A percentile compares a stretch with the other conserved stretches of the same genome.
Conservation (phyloP, 2,329 filamentous ascomycete species). For the Chaetomiaceae sp. region DNA sequence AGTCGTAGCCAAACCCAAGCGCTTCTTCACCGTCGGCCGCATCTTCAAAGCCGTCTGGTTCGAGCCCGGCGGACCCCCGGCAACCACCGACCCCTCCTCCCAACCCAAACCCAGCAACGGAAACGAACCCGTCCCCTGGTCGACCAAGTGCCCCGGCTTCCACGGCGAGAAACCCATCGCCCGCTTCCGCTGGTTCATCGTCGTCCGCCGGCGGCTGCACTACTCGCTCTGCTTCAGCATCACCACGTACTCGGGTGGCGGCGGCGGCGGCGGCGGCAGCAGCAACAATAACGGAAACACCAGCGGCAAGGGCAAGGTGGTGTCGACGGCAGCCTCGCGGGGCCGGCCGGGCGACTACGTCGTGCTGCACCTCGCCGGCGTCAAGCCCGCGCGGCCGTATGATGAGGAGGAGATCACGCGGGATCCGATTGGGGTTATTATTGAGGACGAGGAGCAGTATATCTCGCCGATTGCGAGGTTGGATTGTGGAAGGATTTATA, state of each 20-base stretch:
- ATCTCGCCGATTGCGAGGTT: slow-evolving; percentile 27
- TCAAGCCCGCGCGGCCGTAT: slow-evolving; percentile 22
- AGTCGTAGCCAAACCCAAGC: slow-evolving; percentile 25
- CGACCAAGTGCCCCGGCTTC: slow-evolving; percentile 15
- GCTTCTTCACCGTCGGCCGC: slow-evolving; percentile 28
- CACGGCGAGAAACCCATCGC: slow-evolving; percentile 22
- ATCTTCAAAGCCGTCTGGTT: slow-evolving; percentile 31
- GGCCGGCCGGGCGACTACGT: slow-evolving; percentile 22
- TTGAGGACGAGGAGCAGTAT: slow-evolving; percentile 27
- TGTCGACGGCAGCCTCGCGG: no score
- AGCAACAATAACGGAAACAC: no score
- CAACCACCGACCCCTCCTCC: not conserved
- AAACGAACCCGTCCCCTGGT: slow-evolving; percentile 12
- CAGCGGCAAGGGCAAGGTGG: no score
- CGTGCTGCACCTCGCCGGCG: slow-evolving; percentile 22
- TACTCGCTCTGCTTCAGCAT: slow-evolving; percentile 29
- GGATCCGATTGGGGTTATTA: slow-evolving; percentile 24
- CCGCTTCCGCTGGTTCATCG: slow-evolving; percentile 29
- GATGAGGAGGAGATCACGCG: slow-evolving; percentile 24
- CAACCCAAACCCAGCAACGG: not conserved
- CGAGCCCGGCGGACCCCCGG: slow-evolving; percentile 25
- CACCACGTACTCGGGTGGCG: slow-evolving; percentile 20
- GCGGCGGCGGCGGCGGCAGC: slow-evolving; percentile 8
- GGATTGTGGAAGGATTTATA: slow-evolving; percentile 28
- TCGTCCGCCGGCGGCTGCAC: slow-evolving; percentile 25